Percentiles rank a stretch among this genome's conserved stretches.
Evolutionary conservation across 441 rosid genomes (phyloP).

Genomic region (Jatropha podagrica): DNA sequence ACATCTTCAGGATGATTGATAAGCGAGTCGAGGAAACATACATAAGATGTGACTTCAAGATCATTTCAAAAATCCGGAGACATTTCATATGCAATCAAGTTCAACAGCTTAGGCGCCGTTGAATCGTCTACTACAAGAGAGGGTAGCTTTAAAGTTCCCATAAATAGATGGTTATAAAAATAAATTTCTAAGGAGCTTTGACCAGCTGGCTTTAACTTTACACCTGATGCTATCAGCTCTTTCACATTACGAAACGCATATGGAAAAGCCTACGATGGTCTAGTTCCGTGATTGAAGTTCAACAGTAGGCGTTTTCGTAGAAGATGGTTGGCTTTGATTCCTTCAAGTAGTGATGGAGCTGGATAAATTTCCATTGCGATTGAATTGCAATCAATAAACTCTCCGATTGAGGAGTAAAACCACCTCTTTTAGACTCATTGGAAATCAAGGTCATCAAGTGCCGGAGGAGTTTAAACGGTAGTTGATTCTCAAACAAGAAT

Average conservation of each 20-base stretch:
- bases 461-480: conserved; percentile 4
- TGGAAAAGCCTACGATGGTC: too few species aligned
- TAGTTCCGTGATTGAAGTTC: too few species aligned
- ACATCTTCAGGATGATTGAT: conserved; percentile 29
- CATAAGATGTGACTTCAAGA: not conserved
- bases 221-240: conserved; percentile 9
- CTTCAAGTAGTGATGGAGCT: too few species aligned
- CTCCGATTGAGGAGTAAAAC: not conserved
- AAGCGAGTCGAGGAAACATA: conserved; percentile 24
- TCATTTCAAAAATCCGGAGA: conserved; percentile 17
- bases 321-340: not conserved
- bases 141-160: conserved; percentile 21
- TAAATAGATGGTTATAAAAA: not conserved
- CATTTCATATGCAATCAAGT: conserved; percentile 33
- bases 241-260: conserved; percentile 7
- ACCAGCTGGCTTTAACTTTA: not conserved
- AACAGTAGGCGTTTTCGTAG: not conserved
- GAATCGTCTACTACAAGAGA: conserved; percentile 5
- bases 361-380: not conserved
- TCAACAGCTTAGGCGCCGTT: conserved; percentile 26
- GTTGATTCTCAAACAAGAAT: conserved; percentile 23
- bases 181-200: not conserved
- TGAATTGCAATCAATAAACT: not conserved
- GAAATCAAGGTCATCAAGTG: not conserved
- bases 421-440: too few species aligned